A percentile compares a stretch with the other conserved stretches of the same genome.
Conservation (phyloP, 169 alveolate genomes). For the Eimeria falciformis region DNA sequence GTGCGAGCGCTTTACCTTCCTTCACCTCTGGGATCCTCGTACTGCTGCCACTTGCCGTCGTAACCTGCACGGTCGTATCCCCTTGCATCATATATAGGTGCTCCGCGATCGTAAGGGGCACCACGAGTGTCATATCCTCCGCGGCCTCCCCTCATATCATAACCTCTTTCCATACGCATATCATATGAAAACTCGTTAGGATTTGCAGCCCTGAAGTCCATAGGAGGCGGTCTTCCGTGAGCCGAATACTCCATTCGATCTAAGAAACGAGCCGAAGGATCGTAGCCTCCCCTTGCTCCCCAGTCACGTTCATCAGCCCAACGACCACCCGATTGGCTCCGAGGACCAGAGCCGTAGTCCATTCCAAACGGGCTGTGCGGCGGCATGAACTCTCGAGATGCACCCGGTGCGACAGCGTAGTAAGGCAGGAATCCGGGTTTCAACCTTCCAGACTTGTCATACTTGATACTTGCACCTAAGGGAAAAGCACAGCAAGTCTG, state of each 20-base stretch:
- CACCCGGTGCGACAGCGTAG: conserved; percentile 75
- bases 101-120: conserved; percentile 62
- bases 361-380: conserved; percentile 63
- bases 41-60: conserved; percentile 67
- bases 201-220: conserved; percentile 53
- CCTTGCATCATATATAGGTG: conserved; percentile 59
- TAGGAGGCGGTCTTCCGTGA: conserved; percentile 44
- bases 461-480: conserved; percentile 78
- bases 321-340: conserved; percentile 63
- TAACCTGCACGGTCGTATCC: conserved; percentile 58
- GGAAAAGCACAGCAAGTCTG: no score
- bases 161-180: conserved; percentile 72
- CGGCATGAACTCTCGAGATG: conserved; percentile 71
- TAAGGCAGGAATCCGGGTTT: conserved; percentile 76
- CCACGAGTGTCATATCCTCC: conserved; percentile 67
- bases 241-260: conserved; percentile 66
- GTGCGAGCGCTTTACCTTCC: conserved; percentile 68
- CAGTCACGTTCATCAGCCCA: conserved; percentile 69
- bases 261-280: conserved; percentile 30
- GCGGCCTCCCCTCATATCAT: conserved; percentile 49
- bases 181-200: conserved; percentile 61
- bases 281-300: conserved; percentile 65
- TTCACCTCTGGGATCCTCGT: conserved; percentile 67
- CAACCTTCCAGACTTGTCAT: conserved; percentile 74
- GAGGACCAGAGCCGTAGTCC: conserved; percentile 60